These are phyloP conservation scores for Dentipellis sp. DNA, from an alignment of 768 basidiomycete genomes.

Conservation along the genomic window DNA sequence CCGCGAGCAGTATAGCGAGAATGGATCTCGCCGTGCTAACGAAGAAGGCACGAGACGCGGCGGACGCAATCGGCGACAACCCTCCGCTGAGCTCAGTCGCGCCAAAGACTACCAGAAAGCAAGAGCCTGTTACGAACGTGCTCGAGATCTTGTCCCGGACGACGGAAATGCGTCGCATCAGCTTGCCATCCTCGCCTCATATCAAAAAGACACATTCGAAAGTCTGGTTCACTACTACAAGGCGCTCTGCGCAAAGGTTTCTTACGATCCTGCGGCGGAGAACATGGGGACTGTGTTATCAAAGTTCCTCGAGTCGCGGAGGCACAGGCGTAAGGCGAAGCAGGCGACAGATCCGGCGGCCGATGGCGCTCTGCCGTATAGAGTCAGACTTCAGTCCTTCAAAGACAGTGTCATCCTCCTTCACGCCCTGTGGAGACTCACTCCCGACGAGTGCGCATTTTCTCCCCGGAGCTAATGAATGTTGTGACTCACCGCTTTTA, in stretches of 20 bases:
- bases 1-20: constrained; percentile 80
- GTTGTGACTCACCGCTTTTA: constrained; percentile 5
- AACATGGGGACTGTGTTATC: constrained; percentile 70
- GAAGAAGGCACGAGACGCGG: constrained; percentile 51
- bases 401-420: constrained; percentile 69
- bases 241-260: constrained; percentile 76
- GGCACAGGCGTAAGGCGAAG: constrained; percentile 29
- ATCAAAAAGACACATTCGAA: constrained; percentile 72
- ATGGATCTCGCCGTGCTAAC: constrained; percentile 53
- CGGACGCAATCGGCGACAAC: constrained; percentile 34
- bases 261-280: constrained; percentile 81
- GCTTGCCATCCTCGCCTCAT: constrained; percentile 85
- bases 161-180: constrained; percentile 96
- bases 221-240: constrained; percentile 85
- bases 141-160: constrained; percentile 69
- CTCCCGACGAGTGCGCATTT: constrained; percentile 45
- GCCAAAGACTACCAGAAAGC: constrained; percentile 68
- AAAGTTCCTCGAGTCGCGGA: constrained; percentile 57
- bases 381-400: constrained; percentile 52
- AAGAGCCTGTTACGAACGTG: constrained; percentile 77
- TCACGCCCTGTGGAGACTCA: constrained; percentile 62
- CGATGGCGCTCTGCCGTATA: constrained; percentile 13
- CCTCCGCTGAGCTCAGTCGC: constrained; percentile 23
- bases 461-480: constrained; percentile 2
- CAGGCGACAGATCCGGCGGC: constrained; percentile 24